Conservation (phyloP, 2,329 filamentous ascomycete genomes). For the Trichoderma breve region DNA sequence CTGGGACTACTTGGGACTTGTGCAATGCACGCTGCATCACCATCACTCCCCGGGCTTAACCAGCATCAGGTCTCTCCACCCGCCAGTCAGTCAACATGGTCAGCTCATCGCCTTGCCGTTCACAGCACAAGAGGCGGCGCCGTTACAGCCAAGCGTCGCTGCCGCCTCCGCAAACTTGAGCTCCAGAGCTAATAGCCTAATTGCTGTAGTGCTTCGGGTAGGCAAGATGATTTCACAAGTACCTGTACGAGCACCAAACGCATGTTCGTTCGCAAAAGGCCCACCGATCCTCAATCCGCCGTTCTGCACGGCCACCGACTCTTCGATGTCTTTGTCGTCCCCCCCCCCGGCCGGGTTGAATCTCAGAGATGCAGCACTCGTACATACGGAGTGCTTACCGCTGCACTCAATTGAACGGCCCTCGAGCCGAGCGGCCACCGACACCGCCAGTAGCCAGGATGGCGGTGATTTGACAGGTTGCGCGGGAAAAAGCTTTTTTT, state of each 20-base stretch:
- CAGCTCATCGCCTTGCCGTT: slow-evolving; percentile 12
- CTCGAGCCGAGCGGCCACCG: neutral
- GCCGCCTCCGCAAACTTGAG: slow-evolving; percentile 10
- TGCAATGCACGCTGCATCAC: slow-evolving; percentile 16
- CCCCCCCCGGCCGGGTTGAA: neutral
- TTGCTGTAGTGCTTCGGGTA: neutral
- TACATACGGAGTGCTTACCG: neutral
- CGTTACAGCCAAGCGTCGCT: neutral
- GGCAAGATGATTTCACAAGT: neutral
- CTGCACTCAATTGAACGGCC: slow-evolving; percentile 7
- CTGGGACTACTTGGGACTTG: neutral
- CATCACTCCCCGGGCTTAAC: neutral
- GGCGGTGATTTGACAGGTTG: slow-evolving; percentile 9
- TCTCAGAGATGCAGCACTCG: neutral
- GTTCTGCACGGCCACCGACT: slow-evolving; percentile 18
- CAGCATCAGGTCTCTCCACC: neutral
- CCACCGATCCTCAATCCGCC: slow-evolving; percentile 7
- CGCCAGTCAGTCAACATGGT: neutral
- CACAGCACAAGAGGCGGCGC: neutral
- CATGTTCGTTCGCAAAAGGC: neutral
- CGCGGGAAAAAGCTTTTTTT: slow-evolving; percentile 18
- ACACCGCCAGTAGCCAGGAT: slow-evolving; percentile 20
- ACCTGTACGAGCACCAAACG: neutral
- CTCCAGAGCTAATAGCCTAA: neutral
- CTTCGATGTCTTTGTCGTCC: neutral